Evolutionary conservation across 805 yeast genomes (phyloP).

Genomic region (Candida saitoana): DNA sequence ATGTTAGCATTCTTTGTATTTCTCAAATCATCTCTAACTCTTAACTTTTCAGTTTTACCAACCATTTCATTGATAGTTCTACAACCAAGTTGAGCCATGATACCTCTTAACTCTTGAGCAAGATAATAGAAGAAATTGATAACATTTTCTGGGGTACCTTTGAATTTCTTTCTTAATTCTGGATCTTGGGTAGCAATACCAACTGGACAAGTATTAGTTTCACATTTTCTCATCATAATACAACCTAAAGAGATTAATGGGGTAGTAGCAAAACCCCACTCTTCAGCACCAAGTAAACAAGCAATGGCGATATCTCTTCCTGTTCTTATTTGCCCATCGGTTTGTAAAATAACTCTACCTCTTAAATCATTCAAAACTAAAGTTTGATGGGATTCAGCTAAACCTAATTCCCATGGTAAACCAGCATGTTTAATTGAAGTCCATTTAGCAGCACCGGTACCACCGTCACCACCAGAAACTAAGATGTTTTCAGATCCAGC

Average conservation of each 20-base stretch:
- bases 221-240: slow-evolving; percentile 87
- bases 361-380: slow-evolving; percentile 91
- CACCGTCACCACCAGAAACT: slow-evolving; percentile 98
- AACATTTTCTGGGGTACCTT: slow-evolving; percentile 97
- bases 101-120: slow-evolving; percentile 84
- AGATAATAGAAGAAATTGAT: slow-evolving; percentile 95
- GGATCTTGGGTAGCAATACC: slow-evolving; percentile 99
- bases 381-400: slow-evolving; percentile 98
- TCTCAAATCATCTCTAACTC: slow-evolving; percentile 78
- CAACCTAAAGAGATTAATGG: slow-evolving; percentile 98
- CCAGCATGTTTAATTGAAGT: slow-evolving; percentile 97
- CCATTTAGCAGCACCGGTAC: slow-evolving; percentile 99
- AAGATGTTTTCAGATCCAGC: slow-evolving; percentile 97
- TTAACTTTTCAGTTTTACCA: slow-evolving; percentile 90
- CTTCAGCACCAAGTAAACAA: slow-evolving; percentile 94
- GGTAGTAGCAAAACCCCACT: slow-evolving; percentile 96
- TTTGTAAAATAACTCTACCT: slow-evolving; percentile 92
- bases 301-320: slow-evolving; percentile 98
- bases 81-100: slow-evolving; percentile 94
- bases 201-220: slow-evolving; percentile 91
- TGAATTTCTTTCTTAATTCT: slow-evolving; percentile 81
- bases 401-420: slow-evolving; percentile 97
- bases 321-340: slow-evolving; percentile 97
- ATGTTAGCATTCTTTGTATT: slow-evolving; percentile 87
- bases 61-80: slow-evolving; percentile 97